These are phyloP conservation scores for Exsudoporus floridanus DNA, from an alignment of 1,284 basidiomycete genomes.

Conservation along the genomic window DNA sequence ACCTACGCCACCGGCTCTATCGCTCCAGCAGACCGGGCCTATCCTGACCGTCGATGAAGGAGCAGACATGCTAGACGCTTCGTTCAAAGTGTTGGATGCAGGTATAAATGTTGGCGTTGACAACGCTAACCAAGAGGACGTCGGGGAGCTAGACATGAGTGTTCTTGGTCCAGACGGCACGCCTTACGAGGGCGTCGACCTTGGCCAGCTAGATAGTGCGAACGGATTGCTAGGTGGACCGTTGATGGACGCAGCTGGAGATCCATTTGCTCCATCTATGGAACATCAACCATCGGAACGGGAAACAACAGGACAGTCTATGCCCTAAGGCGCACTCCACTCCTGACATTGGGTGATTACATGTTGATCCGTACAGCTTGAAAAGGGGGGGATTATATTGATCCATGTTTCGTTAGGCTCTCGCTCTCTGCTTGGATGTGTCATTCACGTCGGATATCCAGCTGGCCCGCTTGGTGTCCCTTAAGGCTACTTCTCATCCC, in stretches of 20 bases:
- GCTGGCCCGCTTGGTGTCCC: too few species aligned
- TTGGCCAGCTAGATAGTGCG: constrained; percentile 52
- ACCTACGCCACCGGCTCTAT: constrained; percentile 53
- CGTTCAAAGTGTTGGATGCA: constrained; percentile 49
- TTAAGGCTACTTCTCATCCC: too few species aligned
- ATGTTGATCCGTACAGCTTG: not conserved
- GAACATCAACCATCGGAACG: constrained; percentile 18
- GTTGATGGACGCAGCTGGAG: constrained; percentile 56
- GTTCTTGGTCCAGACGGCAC: constrained; percentile 64
- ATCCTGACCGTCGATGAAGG: constrained; percentile 36
- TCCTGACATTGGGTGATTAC: constrained; percentile 8
- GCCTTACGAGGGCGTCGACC: constrained; percentile 51
- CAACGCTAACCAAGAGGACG: constrained; percentile 35
- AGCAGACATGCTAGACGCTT: constrained; percentile 43
- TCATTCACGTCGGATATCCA: not conserved
- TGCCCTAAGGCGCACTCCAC: not conserved
- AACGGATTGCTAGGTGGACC: constrained; percentile 58
- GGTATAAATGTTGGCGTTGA: constrained; percentile 38
- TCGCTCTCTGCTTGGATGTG: not conserved
- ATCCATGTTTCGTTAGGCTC: constrained; percentile 3
- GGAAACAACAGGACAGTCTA: constrained; percentile 11
- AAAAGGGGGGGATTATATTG: constrained; percentile 4
- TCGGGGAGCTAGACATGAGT: constrained; percentile 54
- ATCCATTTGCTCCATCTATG: constrained; percentile 51
- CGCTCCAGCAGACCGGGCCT: constrained; percentile 38